Evolutionary conservation across 148 eudicot species (phyloP).

Genomic region (Drosera capensis): DNA sequence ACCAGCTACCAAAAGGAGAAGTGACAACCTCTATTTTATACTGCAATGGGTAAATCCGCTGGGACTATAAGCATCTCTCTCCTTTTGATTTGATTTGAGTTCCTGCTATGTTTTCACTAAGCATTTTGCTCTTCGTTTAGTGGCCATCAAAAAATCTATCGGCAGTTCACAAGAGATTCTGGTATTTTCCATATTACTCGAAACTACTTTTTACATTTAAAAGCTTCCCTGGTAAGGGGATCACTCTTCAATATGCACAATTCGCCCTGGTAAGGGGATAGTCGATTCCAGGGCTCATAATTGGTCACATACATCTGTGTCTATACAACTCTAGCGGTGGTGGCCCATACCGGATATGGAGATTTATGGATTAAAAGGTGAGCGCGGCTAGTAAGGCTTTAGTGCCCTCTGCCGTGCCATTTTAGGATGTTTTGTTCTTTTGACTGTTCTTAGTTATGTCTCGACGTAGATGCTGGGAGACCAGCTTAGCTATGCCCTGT

Average conservation of each 20-base stretch:
- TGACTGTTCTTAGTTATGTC: conserved; percentile 7
- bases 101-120: conserved; percentile 35
- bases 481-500: not conserved
- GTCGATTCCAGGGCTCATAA: conserved; percentile 41
- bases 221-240: conserved; percentile 92
- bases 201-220: conserved; percentile 13
- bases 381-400: conserved; percentile 95
- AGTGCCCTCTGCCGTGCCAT: conserved; percentile 93
- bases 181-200: conserved; percentile 38
- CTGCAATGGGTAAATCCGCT: conserved; percentile 50
- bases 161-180: conserved; percentile 53
- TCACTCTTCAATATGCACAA: conserved; percentile 10
- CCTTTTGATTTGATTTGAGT: conserved; percentile 23
- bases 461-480: conserved; percentile 4
- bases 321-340: conserved; percentile 58
- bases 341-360: conserved; percentile 53
- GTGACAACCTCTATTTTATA: conserved; percentile 23
- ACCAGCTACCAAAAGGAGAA: conserved; percentile 35
- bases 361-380: conserved; percentile 81
- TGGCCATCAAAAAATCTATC: conserved; percentile 49
- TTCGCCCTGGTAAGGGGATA: conserved; percentile 77
- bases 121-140: conserved; percentile 34
- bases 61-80: conserved; percentile 56
- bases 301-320: conserved; percentile 38
- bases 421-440: conserved; percentile 33